Evolutionary conservation across 129 eudicot species (phyloP), one percentile per base, ranked within the genome.

Genomic region (Logfia minima): DNA sequence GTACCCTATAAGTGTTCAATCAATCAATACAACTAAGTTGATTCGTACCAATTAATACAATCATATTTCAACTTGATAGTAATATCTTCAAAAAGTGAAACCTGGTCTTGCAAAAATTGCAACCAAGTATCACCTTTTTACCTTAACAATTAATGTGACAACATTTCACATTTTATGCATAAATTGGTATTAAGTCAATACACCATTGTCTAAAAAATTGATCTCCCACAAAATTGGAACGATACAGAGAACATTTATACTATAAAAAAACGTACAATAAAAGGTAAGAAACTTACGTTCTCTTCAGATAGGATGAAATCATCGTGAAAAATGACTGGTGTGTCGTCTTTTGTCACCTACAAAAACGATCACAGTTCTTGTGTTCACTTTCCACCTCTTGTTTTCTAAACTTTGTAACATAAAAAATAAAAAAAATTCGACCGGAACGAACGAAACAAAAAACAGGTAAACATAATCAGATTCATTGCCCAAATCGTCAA

Each of bases 301-400:
- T 88, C 89, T 81, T 85, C 74, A 16, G 92, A 81, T 81, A 86
- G 79, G 86, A 93, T 90, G 88, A 88, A 86, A 77, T 92, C 73
- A 78, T 92, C 98, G 48, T 92, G 98, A 79, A 93, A 93, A 53
- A 93, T 88, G 76, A 90, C 62, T 0, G 98, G 95, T 56, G 82
- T 83, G 72, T 82, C 88, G 83, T 93, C 98, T 75, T 56, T 84
- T 16, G 98, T 92, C 81, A 92, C 98, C 98, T 92, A 77, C 87
- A 92, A 86, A 84, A 84, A 70, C 3, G 70, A 71, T 55, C 56
- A 78, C 24, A 70, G 10, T 58, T 58, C 63, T 58, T 58, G 63
- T 58, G 63, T 58, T 58, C 63, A 58, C 63, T 58, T 58, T 58
- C 63, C 63, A 58, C 26, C 63, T 58, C 62, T 64, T 51, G 9